A percentile compares a stretch with the other conserved stretches of the same genome.
phyloP scores from a whole-genome alignment of 352 stramenopile species.

The Aphanomyces invadans region DNA sequence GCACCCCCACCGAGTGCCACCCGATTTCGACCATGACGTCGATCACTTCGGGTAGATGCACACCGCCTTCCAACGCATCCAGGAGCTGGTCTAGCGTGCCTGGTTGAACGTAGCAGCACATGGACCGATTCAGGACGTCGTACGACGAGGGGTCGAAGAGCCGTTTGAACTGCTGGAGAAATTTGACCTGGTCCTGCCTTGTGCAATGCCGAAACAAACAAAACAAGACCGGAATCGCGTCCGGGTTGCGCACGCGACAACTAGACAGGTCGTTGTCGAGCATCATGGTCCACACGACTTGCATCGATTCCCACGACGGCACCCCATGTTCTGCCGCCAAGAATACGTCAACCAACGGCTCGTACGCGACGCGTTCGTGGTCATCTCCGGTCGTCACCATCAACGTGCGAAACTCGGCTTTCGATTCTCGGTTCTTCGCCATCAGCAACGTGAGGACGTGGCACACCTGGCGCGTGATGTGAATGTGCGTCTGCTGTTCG shows the following conservation, averaged over 20 bases:
- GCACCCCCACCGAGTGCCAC: slow-evolving; percentile 15
- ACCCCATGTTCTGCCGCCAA: slow-evolving; percentile 7
- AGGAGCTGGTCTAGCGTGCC: slow-evolving; percentile 17
- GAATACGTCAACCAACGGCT: slow-evolving; percentile 16
- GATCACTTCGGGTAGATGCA: neutral
- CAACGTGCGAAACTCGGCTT: slow-evolving; percentile 19
- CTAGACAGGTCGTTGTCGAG: neutral
- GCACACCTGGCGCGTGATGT: neutral
- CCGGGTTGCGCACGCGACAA: slow-evolving; percentile 13
- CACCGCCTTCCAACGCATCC: slow-evolving; percentile 1
- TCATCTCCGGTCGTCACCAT: slow-evolving; percentile 2
- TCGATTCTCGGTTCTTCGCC: slow-evolving; percentile 19
- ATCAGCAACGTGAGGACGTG: slow-evolving; percentile 18
- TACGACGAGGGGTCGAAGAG: slow-evolving; percentile 1
- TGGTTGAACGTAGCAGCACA: slow-evolving; percentile 23
- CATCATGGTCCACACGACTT: slow-evolving; percentile 12
- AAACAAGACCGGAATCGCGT: slow-evolving; percentile 15
- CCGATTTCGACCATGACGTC: slow-evolving; percentile 21
- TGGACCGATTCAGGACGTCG: slow-evolving; percentile 16
- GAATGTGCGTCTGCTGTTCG: neutral
- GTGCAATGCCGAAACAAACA: slow-evolving; percentile 9
- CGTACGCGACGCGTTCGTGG: slow-evolving; percentile 15
- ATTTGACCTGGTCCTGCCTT: neutral
- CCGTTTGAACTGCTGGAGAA: neutral
- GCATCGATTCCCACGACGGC: slow-evolving; percentile 14